Conservation (phyloP, 257 asterid species). For the Capsicum baccatum region DNA sequence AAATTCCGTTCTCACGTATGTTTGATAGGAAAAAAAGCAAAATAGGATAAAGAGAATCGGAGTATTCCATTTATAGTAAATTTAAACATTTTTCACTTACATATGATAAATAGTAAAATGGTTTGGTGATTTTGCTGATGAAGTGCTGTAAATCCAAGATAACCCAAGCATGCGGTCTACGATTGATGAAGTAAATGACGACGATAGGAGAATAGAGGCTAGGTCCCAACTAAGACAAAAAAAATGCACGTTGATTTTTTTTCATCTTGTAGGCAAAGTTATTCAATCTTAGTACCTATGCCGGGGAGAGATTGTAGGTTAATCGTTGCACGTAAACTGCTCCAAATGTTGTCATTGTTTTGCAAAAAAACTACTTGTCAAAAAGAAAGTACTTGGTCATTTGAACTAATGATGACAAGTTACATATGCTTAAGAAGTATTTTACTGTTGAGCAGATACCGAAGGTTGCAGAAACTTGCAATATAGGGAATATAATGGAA, state of each 20-base stretch:
- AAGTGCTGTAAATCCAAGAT: neutral
- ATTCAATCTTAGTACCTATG: neutral
- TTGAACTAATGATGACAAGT: neutral
- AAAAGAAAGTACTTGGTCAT: neutral
- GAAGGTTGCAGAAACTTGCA: slow-evolving; percentile 87
- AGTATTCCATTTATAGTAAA: neutral
- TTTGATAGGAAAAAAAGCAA: neutral
- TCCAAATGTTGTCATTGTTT: neutral
- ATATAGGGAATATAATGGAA: slow-evolving; percentile 76
- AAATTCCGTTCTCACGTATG: neutral
- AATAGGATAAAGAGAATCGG: neutral
- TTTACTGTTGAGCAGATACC: slow-evolving; percentile 65
- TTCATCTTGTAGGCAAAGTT: neutral
- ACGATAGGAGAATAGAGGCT: neutral
- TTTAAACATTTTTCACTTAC: no score
- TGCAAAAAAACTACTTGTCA: neutral
- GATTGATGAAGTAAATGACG: no score
- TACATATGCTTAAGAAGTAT: slow-evolving; percentile 2
- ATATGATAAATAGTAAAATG: no score
- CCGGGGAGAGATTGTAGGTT: neutral
- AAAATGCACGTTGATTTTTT: no score
- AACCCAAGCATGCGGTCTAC: no score
- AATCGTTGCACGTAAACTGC: neutral
- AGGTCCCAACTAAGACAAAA: neutral
- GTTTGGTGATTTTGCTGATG: neutral